phyloP scores from a whole-genome alignment of 148 eudicot species.

The Spergularia bocconei region DNA sequence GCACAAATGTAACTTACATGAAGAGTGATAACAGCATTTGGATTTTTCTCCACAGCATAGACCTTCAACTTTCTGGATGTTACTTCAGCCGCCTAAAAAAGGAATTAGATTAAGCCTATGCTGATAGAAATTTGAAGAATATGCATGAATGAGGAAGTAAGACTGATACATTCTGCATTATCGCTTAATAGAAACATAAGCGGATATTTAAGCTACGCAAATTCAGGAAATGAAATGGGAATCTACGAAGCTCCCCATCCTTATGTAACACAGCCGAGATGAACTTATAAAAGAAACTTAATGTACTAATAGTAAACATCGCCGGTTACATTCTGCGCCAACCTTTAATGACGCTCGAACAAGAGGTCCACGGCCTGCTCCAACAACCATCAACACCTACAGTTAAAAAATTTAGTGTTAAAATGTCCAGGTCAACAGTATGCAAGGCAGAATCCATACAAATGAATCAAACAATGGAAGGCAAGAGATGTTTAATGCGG shows the following conservation, averaged over 20 bases:
- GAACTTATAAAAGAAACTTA: not conserved
- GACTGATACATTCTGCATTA: not conserved
- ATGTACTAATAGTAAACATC: not conserved
- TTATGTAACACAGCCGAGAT: not conserved
- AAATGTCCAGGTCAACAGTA: not conserved
- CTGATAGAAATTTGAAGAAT: not conserved
- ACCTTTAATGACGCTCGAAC: slow-evolving; percentile 95
- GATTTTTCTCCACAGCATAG: slow-evolving; percentile 99
- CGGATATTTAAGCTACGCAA: not conserved
- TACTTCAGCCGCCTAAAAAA: slow-evolving; percentile 85
- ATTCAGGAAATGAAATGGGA: not conserved
- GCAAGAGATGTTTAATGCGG: not conserved
- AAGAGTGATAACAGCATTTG: slow-evolving; percentile 92
- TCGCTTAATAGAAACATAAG: not conserved
- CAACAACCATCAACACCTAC: slow-evolving; percentile 96
- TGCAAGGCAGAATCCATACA: slow-evolving; percentile 1
- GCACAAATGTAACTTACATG: slow-evolving; percentile 77
- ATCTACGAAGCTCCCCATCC: not conserved
- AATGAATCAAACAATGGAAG: not conserved
- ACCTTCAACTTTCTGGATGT: slow-evolving; percentile 83
- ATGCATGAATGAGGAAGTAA: not conserved
- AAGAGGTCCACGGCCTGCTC: slow-evolving; percentile 99
- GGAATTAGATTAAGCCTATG: slow-evolving; percentile 4
- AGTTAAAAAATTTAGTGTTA: slow-evolving; percentile 14
- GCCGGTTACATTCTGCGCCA: not conserved